Conservation (phyloP, 129 eudicot genomes). For the Lactuca sativa region DNA sequence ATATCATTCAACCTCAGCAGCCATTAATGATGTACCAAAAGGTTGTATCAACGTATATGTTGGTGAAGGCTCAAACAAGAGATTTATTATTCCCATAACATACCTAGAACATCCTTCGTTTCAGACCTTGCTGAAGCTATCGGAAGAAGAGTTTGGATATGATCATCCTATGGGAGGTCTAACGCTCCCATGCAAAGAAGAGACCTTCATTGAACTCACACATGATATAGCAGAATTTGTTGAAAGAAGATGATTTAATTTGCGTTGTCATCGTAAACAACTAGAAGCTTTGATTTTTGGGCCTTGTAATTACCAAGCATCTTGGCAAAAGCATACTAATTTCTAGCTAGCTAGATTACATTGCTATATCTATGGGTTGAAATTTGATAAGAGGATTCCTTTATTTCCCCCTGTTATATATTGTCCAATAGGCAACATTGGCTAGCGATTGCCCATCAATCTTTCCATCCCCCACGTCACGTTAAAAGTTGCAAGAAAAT, state of each 20-base stretch:
- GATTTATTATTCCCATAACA: constrained; percentile 26
- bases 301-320: too few species aligned
- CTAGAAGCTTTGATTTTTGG: too few species aligned
- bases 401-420: too few species aligned
- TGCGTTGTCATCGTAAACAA: too few species aligned
- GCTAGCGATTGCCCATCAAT: too few species aligned
- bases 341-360: too few species aligned
- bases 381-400: too few species aligned
- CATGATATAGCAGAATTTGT: background rate
- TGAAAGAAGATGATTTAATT: background rate
- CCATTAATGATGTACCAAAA: constrained; percentile 39
- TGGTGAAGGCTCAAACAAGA: constrained; percentile 29
- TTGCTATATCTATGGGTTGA: too few species aligned
- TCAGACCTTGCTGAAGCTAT: background rate
- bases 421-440: too few species aligned
- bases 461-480: too few species aligned
- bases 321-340: too few species aligned
- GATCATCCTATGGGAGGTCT: constrained; percentile 9
- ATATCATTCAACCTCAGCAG: background rate
- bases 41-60: constrained; percentile 46
- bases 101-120: constrained; percentile 9
- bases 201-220: constrained; percentile 16
- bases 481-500: too few species aligned
- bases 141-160: background rate
- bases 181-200: constrained; percentile 7